Evolutionary conservation across 192 early-diverging fungal species (phyloP), one percentile per base, ranked within the genome.

Genomic region (Kappamyces sp.): DNA sequence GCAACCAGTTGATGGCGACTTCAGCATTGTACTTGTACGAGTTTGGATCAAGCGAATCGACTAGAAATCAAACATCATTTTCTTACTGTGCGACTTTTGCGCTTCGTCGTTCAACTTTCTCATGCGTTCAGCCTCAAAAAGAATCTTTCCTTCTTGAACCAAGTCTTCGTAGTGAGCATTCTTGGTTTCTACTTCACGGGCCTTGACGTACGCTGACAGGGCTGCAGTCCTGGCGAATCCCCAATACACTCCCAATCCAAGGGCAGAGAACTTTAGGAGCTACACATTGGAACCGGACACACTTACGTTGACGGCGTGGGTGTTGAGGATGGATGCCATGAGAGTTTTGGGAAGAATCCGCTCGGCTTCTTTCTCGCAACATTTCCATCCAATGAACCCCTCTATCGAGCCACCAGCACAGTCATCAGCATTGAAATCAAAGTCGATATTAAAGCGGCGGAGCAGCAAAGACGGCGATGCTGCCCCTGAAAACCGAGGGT

Each of bases 71-170:
- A 37, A 49, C 7, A 22, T 64, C 48, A 41, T 66, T 67, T 77
- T 77, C 78, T 61, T 62, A 71, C 74, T 22, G 22, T 22, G 22
- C 50, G 54, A 66, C 54, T 63, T 64, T 38, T 49, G 58, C 33
- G 74, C 78, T 41, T 66, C 45, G 2, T 57, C 67, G 41, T 68
- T 69, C 63, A 70, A 54, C 54, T 77, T 70, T 46, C 72, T 50
- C 65, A 71, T 68, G 59, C 64, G 59, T 37, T 74, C 59, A 32
- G 72, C 74, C 61, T 76, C 74, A 54, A 69, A 80, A 15, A 74
- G 74, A 59, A 80, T 34, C 57, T 74, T 74, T 39, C 54, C 74
- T 65, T 80, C 78, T 57, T 80, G 74, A 41, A 76, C 65, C 52
- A 80, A 66, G 38, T 64, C 73, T 30, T 63, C 59, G 59, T 79